phyloP scores from a whole-genome alignment of 2,329 filamentous ascomycete species.

The Colletotrichum higginsianum region DNA sequence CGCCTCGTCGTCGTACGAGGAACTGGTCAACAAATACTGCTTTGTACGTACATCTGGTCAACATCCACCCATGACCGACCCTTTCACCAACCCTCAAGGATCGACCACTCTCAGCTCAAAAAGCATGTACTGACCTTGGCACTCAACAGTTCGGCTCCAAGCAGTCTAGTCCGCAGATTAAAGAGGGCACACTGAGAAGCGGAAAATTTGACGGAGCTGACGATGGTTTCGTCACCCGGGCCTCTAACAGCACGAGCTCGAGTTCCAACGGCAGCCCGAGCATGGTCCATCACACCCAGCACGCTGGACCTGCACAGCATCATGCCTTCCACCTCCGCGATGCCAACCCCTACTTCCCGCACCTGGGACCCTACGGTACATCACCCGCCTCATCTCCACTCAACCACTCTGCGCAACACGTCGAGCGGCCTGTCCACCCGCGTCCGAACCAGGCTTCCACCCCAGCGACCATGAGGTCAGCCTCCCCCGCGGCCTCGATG shows the following conservation, averaged over 20 bases:
- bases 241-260: slow-evolving; percentile 54
- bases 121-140: slow-evolving; percentile 56
- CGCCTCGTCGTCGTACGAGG: slow-evolving; percentile 92
- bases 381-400: slow-evolving; percentile 54
- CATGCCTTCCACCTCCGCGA: slow-evolving; percentile 54
- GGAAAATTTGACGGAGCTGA: slow-evolving; percentile 61
- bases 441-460: slow-evolving; percentile 50
- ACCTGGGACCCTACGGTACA: slow-evolving; percentile 49
- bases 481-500: slow-evolving; percentile 62
- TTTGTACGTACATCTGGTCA: slow-evolving; percentile 86
- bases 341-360: slow-evolving; percentile 39
- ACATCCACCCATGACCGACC: slow-evolving; percentile 47
- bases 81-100: slow-evolving; percentile 39
- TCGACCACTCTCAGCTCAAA: slow-evolving; percentile 44
- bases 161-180: slow-evolving; percentile 66
- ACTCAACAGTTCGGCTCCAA: slow-evolving; percentile 73
- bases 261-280: slow-evolving; percentile 57
- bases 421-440: slow-evolving; percentile 50
- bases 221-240: slow-evolving; percentile 52
- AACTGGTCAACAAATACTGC: slow-evolving; percentile 99
- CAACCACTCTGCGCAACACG: slow-evolving; percentile 43
- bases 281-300: slow-evolving; percentile 51
- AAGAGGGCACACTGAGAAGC: slow-evolving; percentile 62
- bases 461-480: slow-evolving; percentile 55
- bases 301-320: slow-evolving; percentile 57